Conservation (phyloP, 208 protist genomes). For the Trypanosoma scelopori region DNA sequence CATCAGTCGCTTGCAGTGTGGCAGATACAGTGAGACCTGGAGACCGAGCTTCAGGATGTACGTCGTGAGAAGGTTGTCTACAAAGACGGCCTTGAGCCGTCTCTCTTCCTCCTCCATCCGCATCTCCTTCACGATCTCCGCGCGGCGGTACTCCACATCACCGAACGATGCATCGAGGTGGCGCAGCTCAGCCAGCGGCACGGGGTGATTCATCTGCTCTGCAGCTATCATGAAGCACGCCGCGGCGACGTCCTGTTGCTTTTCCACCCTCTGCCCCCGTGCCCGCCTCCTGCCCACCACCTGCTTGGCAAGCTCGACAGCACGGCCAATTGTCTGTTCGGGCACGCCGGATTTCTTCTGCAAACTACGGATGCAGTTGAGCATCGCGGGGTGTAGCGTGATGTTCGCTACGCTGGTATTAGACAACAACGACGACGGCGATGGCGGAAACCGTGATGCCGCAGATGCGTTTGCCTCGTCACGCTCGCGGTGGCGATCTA, state of each 20-base stretch:
- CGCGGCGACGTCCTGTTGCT: slow-evolving; percentile 53
- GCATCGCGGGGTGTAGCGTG: slow-evolving; percentile 45
- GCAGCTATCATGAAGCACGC: slow-evolving; percentile 75
- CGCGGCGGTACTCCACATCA: slow-evolving; percentile 52
- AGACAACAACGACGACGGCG: slow-evolving; percentile 19
- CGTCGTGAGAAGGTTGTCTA: slow-evolving; percentile 45
- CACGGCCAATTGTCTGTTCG: slow-evolving; percentile 40
- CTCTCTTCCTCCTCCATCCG: slow-evolving; percentile 36
- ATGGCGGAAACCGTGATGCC: background rate
- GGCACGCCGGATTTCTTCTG: slow-evolving; percentile 43
- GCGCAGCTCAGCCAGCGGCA: slow-evolving; percentile 65
- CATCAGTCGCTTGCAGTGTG: slow-evolving; percentile 45
- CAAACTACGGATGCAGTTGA: slow-evolving; percentile 51
- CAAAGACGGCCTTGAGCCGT: slow-evolving; percentile 34
- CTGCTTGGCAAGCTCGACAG: slow-evolving; percentile 42
- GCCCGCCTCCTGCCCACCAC: slow-evolving; percentile 60
- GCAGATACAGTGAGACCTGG: slow-evolving; percentile 53
- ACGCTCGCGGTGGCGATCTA: slow-evolving; percentile 39
- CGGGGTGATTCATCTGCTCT: slow-evolving; percentile 47
- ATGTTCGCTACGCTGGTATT: slow-evolving; percentile 24
- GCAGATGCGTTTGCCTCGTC: slow-evolving; percentile 15
- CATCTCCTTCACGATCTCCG: slow-evolving; percentile 47
- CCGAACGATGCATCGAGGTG: slow-evolving; percentile 55
- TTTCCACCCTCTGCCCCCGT: slow-evolving; percentile 44
- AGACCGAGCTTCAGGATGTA: slow-evolving; percentile 69